Base-by-base conservation (phyloP, 129 eudicot genomes). In the Artemisia tridentata region DNA sequence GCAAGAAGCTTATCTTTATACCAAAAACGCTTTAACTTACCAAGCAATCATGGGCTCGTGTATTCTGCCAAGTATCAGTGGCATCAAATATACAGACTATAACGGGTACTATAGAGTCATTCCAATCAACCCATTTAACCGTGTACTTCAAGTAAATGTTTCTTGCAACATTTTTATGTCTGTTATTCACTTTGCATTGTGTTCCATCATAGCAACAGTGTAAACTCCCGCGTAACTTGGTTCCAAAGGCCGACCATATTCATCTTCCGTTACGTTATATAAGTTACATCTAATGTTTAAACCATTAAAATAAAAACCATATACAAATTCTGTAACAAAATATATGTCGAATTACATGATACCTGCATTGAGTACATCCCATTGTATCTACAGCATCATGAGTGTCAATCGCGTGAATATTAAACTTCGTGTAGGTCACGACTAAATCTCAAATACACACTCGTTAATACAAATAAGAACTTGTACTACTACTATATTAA, bases 101-200 rank as follows among this genome's bases (percentile, higher is more conserved):
- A 68, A 90, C 88, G 18, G 96, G 95, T 63, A 72, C 61, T 25
- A 90, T 54, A 14, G 81, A 80, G 25, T 68, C 66, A 54, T 74
- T 79, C 97, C 97, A 85, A 27, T 85, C 84, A 16, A 85, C 70
- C 83, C 85, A 90, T 77, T 80, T 64, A 50, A 80, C 85, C 0
- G 82, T 90, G 71, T 90, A 90, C 81, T 67, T 82, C 81, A 89
- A 50, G 67, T 80, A 80, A 34, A 82, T 62, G 59, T 75, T 77
- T 80, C 86, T 80, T 47, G 76, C 51, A 13, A 49, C 72, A 46
- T 72, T 74, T 4, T 53, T 66, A 62, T 84, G 71, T 10, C 83
- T 85, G 15, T 82, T 77, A 55, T 71, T 86, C 68, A 86, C 69
- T 72, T 77, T 82, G 75, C 93, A 89, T 45, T 69, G 84, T 7